A percentile compares a stretch with the other conserved stretches of the same genome.
These are phyloP conservation scores for Casuarina cunninghamiana DNA, from an alignment of 306 rosid genomes.

Conservation along the genomic window DNA sequence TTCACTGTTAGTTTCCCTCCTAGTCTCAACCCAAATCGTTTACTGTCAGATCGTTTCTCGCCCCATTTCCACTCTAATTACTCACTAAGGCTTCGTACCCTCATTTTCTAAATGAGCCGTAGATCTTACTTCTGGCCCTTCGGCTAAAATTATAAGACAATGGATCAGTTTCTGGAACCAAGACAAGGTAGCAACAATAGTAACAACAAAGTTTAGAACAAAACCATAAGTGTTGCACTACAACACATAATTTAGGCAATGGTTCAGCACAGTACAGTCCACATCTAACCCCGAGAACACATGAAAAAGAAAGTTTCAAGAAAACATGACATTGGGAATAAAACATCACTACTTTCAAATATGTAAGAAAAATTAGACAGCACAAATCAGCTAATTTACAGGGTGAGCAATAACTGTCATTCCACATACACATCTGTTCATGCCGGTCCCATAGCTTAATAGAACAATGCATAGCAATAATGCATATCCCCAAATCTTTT, in stretches of 20 bases:
- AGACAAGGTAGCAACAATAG: neutral
- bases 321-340: neutral
- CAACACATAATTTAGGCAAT: too few relatives aligned
- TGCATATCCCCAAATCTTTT: neutral
- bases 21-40: slow-evolving; percentile 2
- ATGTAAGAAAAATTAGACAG: neutral
- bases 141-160: neutral
- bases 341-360: neutral
- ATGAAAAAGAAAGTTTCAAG: neutral
- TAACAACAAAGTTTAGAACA: too few relatives aligned
- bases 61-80: slow-evolving; percentile 18
- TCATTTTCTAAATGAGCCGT: neutral
- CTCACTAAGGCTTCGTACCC: neutral
- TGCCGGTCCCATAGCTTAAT: neutral
- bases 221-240: too few relatives aligned
- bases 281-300: neutral
- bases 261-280: neutral
- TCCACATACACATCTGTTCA: neutral
- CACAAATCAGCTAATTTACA: neutral
- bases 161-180: neutral
- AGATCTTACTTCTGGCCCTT: neutral
- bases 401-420: neutral
- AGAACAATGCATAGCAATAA: neutral
- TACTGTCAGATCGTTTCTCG: slow-evolving; percentile 37
- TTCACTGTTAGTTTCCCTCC: neutral